Evolutionary conservation across 345 rosid species (phyloP).

Genomic region (Isatis tinctoria): DNA sequence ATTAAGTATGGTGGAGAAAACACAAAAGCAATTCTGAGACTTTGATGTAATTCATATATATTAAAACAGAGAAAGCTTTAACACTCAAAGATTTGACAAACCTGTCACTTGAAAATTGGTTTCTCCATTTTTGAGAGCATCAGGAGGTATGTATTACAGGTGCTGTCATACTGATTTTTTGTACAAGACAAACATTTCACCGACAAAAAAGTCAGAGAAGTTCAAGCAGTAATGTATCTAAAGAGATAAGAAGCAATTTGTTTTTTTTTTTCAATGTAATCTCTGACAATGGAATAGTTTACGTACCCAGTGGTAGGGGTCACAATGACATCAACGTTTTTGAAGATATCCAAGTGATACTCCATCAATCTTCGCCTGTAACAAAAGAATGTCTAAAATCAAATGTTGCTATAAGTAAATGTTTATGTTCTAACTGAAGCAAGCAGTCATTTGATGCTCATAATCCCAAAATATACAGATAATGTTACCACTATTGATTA

Average conservation of each 20-base stretch:
- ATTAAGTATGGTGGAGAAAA: slow-evolving; percentile 55
- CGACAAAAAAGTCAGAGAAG: background rate
- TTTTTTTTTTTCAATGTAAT: no score
- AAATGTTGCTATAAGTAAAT: no score
- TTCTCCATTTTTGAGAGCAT: slow-evolving; percentile 73
- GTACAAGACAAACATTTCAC: slow-evolving; percentile 1
- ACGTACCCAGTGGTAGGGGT: slow-evolving; percentile 83
- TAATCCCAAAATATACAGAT: no score
- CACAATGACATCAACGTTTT: slow-evolving; percentile 73
- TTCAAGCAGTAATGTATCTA: background rate
- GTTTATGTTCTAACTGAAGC: no score
- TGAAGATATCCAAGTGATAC: slow-evolving; percentile 78
- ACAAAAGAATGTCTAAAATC: background rate
- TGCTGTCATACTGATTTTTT: slow-evolving; percentile 81
- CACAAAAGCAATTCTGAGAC: no score
- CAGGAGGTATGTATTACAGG: slow-evolving; percentile 67
- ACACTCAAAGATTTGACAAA: slow-evolving; percentile 18
- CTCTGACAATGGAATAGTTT: background rate
- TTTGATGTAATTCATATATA: no score
- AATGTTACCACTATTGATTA: no score
- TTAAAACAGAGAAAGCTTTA: no score
- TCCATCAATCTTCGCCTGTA: slow-evolving; percentile 78
- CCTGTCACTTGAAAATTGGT: slow-evolving; percentile 68
- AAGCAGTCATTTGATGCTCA: no score
- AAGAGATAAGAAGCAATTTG: background rate